Base-by-base conservation (phyloP, 352 stramenopile species). In the Pythium apleroticum region DNA sequence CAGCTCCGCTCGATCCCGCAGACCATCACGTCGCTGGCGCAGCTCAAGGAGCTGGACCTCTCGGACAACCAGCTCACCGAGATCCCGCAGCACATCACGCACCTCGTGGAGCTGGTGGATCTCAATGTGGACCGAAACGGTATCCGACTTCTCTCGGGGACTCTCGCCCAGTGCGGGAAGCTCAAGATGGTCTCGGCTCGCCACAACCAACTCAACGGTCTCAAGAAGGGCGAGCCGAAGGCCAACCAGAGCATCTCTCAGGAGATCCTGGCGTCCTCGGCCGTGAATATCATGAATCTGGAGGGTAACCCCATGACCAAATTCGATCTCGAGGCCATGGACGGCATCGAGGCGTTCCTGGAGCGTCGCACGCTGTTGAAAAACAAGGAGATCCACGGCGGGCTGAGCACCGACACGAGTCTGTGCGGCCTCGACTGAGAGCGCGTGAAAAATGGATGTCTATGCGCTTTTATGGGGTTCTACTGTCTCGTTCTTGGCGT, bases 371-470 rank as follows among this genome's bases (percentile, higher is more conserved):
- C 80, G 39, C 70, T 81, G 59, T 73, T 90, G 39, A 95, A 95
- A 66, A 90, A 95, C 76, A 95, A 95, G 76, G 87, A 92, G 61
- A 88, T 95, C 55, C 83, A 93, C 56, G 84, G 81, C 43, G 87
- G 87, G 1, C 49, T 95, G 19, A 86, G 73, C 65, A 84, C 87
- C 8, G 85, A 95, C 72, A 69, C 89, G 58, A 94, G 84, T 67
- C 73, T 95, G 39, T 95, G 87, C 41, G 87, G 87, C 17, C 76
- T 95, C 27, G 82, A 92, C 62, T 95, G 50, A 73, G 15, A 19
- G 22, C 17, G 5, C 9, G 4, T 22, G 15, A 4, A 11, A 61
- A 49, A 19, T 49, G n/a, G 28, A 27, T 28, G 41, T 49, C 20
- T 49, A 49, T 49, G 22, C 17, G 48, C 35, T 31, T 54, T 35